phyloP scores from a whole-genome alignment of 164 flowering plant species.

The Stephania cephalantha region DNA sequence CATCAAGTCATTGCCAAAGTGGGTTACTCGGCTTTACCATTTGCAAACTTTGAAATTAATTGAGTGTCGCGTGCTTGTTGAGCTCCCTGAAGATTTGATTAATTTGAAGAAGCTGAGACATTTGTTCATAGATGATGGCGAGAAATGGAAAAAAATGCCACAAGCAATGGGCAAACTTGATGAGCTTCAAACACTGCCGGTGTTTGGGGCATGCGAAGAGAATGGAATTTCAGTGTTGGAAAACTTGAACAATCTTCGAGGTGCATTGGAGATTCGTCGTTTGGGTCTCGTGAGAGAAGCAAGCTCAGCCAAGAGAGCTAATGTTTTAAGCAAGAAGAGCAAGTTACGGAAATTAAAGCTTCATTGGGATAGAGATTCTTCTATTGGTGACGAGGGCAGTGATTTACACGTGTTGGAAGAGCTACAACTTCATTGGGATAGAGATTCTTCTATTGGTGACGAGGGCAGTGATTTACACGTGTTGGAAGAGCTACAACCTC shows the following conservation, averaged over 20 bases:
- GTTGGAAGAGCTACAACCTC: constrained; percentile 15
- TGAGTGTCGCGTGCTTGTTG: background rate
- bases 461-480: background rate
- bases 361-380: background rate
- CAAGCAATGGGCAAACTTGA: background rate
- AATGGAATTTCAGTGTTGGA: background rate
- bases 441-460: background rate
- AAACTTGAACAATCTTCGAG: constrained; percentile 9
- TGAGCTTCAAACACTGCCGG: constrained; percentile 15
- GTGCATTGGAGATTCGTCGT: background rate
- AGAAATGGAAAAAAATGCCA: background rate
- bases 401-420: constrained; percentile 3
- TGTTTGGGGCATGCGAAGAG: constrained; percentile 5
- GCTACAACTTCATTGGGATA: constrained; percentile 13
- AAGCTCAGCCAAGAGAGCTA: constrained; percentile 4
- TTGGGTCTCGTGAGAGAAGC: constrained; percentile 3
- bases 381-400: background rate
- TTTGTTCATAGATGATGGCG: background rate
- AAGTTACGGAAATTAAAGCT: background rate
- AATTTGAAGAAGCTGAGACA: constrained; percentile 5
- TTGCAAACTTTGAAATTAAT: background rate
- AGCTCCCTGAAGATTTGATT: background rate
- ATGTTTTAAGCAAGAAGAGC: background rate
- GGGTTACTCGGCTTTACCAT: background rate
- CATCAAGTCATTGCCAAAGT: background rate